Evolutionary conservation across 1,139 yeast species (phyloP), one percentile per base, ranked within the genome.

Genomic region (Sugiyamaella xylanicola): DNA sequence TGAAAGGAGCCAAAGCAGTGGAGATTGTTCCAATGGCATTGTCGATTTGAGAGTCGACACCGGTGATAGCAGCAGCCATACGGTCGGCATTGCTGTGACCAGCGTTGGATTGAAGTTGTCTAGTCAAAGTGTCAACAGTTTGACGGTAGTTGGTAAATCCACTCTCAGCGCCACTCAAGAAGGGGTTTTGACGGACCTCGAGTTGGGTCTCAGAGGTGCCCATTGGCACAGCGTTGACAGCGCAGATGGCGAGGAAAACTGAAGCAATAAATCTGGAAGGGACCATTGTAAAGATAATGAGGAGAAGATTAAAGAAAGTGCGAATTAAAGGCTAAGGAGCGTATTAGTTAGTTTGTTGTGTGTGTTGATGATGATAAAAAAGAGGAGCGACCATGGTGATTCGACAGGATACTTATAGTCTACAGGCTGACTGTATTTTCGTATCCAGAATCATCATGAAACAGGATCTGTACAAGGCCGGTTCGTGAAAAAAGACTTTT

Each of bases 31-130:
- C 66, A 47, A 61, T 53, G 20, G 65, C 61, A 44, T 63, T 65
- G 53, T 67, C 69, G 46, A 63, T 58, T 58, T 66, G 68, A 8
- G 67, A 57, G 54, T 63, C 68, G 19, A 63, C 36, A 17, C 72
- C 71, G 16, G 70, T 60, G 56, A 68, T 63, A 52, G 61, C 56
- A 35, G 63, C 63, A 27, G 62, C 54, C 17, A 67, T 52, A 5
- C 56, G 50, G 7, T 64, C 67, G 45, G 65, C 56, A 41, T 64
- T 60, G 27, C 66, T 66, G 51, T 63, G 66, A 25, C 61, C 63
- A 17, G 57, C 61, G 41, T 54, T 52, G 29, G 48, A 49, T 51
- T 58, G 55, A 47, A 62, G 53, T 43, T 59, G 63, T 17, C 46
- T 56, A 16, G 59, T 52, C 17, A 62, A 55, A 20, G 63, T 59